These are phyloP conservation scores for Eustoma russellianum DNA, from an alignment of 257 asterid species.

Conservation along the genomic window DNA sequence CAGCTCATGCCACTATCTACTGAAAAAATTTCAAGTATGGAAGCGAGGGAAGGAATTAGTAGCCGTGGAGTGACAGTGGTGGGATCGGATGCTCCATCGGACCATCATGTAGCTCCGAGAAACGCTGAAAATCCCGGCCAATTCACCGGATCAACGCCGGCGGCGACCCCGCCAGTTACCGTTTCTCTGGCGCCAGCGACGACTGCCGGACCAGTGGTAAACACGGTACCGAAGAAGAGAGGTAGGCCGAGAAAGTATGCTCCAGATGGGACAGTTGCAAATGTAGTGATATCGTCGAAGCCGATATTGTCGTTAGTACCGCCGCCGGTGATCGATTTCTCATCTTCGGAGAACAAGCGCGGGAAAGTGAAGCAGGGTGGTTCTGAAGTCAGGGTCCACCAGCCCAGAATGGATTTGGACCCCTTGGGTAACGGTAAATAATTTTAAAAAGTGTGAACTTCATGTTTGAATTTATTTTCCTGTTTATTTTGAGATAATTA, in stretches of 20 bases:
- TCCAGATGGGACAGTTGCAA: conserved; percentile 56
- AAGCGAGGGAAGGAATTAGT: conserved; percentile 40
- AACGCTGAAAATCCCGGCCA: conserved; percentile 35
- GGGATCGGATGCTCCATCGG: conserved; percentile 94
- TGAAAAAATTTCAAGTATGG: conserved; percentile 30
- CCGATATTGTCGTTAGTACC: conserved; percentile 82
- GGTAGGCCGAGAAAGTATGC: conserved; percentile 91
- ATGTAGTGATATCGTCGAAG: conserved; percentile 57
- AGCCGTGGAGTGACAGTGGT: conserved; percentile 73
- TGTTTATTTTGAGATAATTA: not conserved
- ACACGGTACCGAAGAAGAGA: conserved; percentile 58
- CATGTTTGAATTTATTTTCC: too few species aligned
- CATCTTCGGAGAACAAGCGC: conserved; percentile 46
- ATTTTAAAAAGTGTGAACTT: too few species aligned
- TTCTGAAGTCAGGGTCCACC: conserved; percentile 32
- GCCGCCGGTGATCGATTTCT: conserved; percentile 82
- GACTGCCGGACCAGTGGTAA: conserved; percentile 12
- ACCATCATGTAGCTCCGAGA: conserved; percentile 74
- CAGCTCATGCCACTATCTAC: too few species aligned
- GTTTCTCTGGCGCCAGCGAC: conserved; percentile 24
- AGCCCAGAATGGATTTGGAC: conserved; percentile 38
- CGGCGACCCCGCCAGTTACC: conserved; percentile 17
- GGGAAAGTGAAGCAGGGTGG: conserved; percentile 56
- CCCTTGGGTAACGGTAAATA: conserved; percentile 31
- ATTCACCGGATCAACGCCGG: conserved; percentile 40